A percentile compares a stretch with the other conserved stretches of the same genome.
These are phyloP conservation scores for Gremmenia infestans DNA, from an alignment of 2,329 filamentous ascomycete species.

Conservation along the genomic window DNA sequence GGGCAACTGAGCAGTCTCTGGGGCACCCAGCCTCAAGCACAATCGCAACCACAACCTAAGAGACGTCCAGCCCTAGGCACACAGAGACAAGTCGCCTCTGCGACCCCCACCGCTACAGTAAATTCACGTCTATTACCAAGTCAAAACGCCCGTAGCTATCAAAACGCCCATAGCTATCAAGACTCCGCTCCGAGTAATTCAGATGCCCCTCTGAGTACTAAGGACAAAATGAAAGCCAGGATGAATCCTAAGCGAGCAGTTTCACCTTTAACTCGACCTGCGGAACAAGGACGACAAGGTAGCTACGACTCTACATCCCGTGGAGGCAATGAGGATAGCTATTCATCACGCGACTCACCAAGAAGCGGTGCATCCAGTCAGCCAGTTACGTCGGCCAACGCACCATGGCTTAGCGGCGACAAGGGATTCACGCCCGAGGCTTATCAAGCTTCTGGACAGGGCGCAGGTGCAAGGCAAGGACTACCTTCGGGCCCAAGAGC, in stretches of 20 bases:
- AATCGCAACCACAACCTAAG: conserved; percentile 31
- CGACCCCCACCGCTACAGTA: too few relatives aligned
- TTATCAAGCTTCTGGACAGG: not conserved
- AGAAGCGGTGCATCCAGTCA: not conserved
- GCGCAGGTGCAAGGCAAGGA: not conserved
- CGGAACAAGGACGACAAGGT: not conserved
- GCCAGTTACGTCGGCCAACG: not conserved
- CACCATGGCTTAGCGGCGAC: not conserved
- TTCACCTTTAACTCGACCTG: too few relatives aligned
- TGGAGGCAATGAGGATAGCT: not conserved
- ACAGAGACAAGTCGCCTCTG: too few relatives aligned
- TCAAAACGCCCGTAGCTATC: conserved; percentile 70
- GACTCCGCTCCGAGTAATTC: too few relatives aligned
- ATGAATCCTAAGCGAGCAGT: too few relatives aligned
- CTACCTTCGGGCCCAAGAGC: not conserved
- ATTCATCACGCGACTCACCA: too few relatives aligned
- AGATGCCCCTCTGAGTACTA: too few relatives aligned
- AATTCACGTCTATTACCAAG: conserved; percentile 57
- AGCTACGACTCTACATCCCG: not conserved
- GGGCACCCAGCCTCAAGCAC: conserved; percentile 19
- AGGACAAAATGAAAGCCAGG: too few relatives aligned
- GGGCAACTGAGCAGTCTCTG: conserved; percentile 26
- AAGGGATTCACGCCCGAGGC: not conserved
- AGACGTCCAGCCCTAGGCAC: not conserved
- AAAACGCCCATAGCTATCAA: conserved; percentile 40